Conservation (phyloP, 208 protist genomes). For the Trypanosoma scelopori region DNA sequence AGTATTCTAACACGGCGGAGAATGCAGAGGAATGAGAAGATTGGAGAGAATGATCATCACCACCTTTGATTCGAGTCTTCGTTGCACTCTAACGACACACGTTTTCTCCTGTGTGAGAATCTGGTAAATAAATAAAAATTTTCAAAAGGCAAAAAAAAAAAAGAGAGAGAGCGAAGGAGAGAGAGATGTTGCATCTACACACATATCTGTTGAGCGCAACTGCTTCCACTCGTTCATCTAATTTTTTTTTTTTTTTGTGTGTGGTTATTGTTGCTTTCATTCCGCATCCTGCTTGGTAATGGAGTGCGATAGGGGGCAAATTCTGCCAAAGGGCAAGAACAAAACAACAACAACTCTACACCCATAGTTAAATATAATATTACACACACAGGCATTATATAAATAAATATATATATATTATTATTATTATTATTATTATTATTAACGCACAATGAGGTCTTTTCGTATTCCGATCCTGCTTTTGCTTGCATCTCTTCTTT, state of each 20-base stretch:
- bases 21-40: background rate
- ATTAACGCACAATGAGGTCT: conserved; percentile 2
- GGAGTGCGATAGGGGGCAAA: too few relatives aligned
- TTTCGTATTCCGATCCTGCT: conserved; percentile 5
- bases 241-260: conserved; percentile 6
- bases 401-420: conserved; percentile 16
- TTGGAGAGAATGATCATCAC: background rate
- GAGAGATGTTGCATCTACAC: too few relatives aligned
- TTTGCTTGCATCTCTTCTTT: conserved; percentile 12
- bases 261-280: conserved; percentile 18
- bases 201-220: too few relatives aligned
- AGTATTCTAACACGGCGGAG: background rate
- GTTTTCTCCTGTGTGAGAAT: background rate
- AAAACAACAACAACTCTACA: too few relatives aligned
- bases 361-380: too few relatives aligned
- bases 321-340: too few relatives aligned
- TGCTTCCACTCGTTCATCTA: background rate
- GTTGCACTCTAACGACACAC: too few relatives aligned
- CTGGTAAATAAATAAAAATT: background rate
- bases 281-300: conserved; percentile 23
- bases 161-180: too few relatives aligned
- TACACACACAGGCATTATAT: too few relatives aligned
- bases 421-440: conserved; percentile 8
- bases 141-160: too few relatives aligned
- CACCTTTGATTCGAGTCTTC: too few relatives aligned